phyloP scores from a whole-genome alignment of 139 green algal genomes.

The Chlamydomonas eustigma region DNA sequence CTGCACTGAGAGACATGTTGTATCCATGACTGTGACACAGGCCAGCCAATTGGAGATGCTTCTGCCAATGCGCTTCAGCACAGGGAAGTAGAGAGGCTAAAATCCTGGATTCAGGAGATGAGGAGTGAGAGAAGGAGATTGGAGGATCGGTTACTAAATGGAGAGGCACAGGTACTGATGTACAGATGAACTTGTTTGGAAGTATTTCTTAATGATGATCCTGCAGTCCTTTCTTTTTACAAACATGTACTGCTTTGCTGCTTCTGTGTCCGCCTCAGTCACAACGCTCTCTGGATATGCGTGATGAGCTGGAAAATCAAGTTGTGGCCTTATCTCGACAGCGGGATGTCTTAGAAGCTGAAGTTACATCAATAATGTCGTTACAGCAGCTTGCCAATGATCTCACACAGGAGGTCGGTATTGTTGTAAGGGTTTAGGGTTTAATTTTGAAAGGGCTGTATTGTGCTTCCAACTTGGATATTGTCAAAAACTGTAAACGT shows the following conservation, averaged over 20 bases:
- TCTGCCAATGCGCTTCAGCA: neutral
- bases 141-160: conserved; percentile 33
- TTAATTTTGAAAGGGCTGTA: too few species aligned
- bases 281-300: conserved; percentile 9
- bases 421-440: too few species aligned
- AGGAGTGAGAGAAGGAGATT: conserved; percentile 30
- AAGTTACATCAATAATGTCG: neutral
- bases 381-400: neutral
- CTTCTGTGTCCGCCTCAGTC: neutral
- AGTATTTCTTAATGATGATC: too few species aligned
- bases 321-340: conserved; percentile 16
- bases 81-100: conserved; percentile 23
- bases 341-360: conserved; percentile 17
- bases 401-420: neutral
- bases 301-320: conserved; percentile 41
- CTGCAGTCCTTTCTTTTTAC: neutral
- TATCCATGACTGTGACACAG: too few species aligned
- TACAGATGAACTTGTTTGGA: too few species aligned
- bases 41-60: too few species aligned
- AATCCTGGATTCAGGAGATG: conserved; percentile 32
- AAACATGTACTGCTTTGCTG: neutral
- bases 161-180: conserved; percentile 7
- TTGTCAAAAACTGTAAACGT: too few species aligned
- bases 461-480: too few species aligned
- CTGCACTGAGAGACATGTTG: too few species aligned